A percentile compares a stretch with the other conserved stretches of the same genome.
Conservation (phyloP, 2,329 filamentous ascomycete genomes). For the Pseudocercospora pini-densiflorae region DNA sequence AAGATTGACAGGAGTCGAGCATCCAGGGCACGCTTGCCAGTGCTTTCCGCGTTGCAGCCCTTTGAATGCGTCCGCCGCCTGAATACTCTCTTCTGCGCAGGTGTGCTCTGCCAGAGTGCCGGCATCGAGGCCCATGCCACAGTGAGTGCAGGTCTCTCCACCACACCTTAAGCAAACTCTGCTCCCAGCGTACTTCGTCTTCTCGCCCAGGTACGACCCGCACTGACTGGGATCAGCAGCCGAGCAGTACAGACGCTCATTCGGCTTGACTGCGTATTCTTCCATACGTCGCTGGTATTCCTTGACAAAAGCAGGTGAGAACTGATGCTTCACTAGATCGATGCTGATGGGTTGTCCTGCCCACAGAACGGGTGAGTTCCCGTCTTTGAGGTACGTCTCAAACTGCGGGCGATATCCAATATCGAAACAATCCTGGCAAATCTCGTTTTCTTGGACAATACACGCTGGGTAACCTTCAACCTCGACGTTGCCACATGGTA, state of each 20-base stretch:
- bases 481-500: neutral
- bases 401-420: neutral
- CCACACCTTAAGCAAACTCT: neutral
- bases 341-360: neutral
- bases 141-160: neutral
- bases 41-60: constrained; percentile 22
- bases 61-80: neutral
- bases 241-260: neutral
- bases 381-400: neutral
- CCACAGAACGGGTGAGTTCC: neutral
- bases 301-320: neutral
- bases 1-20: constrained; percentile 10
- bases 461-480: neutral
- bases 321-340: neutral
- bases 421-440: neutral
- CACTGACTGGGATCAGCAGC: neutral
- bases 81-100: neutral
- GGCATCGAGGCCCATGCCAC: neutral
- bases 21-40: constrained; percentile 26
- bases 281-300: neutral
- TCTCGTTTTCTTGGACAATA: neutral
- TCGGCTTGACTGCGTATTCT: neutral
- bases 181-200: neutral
- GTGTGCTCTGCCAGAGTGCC: neutral
- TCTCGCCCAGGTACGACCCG: neutral